Percentiles rank a stretch among this genome's conserved stretches.
These are phyloP conservation scores for Chamaenerion angustifolium DNA, from an alignment of 345 rosid genomes.

Conservation along the genomic window DNA sequence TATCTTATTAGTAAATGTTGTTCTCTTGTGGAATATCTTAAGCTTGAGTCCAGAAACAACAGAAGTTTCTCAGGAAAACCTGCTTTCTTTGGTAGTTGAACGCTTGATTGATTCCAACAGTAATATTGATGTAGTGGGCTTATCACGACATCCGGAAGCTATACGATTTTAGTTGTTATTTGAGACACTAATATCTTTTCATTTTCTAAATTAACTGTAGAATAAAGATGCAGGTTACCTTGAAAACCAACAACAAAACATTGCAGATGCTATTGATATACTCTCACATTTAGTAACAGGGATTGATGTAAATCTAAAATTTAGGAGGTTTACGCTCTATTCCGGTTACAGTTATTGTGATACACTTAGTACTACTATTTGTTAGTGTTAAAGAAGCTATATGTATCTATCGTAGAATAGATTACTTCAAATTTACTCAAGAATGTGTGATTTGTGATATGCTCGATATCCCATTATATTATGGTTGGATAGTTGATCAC, in stretches of 20 bases:
- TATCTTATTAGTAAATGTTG: too few species aligned
- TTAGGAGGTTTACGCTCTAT: slow-evolving; percentile 50
- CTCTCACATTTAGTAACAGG: slow-evolving; percentile 88
- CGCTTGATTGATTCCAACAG: slow-evolving; percentile 92
- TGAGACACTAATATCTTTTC: neutral
- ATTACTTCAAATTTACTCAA: slow-evolving; percentile 91
- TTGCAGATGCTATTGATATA: slow-evolving; percentile 90
- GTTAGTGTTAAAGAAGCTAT: slow-evolving; percentile 8
- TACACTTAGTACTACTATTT: neutral
- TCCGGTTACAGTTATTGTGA: neutral
- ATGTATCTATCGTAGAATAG: slow-evolving; percentile 48
- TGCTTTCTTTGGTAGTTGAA: slow-evolving; percentile 79
- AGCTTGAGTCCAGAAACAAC: too few species aligned
- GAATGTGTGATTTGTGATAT: slow-evolving; percentile 97
- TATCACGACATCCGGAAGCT: neutral
- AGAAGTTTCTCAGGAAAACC: slow-evolving; percentile 91
- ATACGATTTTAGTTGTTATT: too few species aligned
- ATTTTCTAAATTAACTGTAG: slow-evolving; percentile 21
- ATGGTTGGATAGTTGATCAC: slow-evolving; percentile 99
- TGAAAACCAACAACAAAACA: slow-evolving; percentile 91
- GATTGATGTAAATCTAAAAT: slow-evolving; percentile 91
- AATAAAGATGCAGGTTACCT: slow-evolving; percentile 77
- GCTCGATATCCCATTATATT: slow-evolving; percentile 84
- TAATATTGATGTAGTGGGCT: slow-evolving; percentile 54
- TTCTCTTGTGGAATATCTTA: slow-evolving; percentile 70